phyloP scores from a whole-genome alignment of 441 rosid genomes.

The Erysimum cheiri region DNA sequence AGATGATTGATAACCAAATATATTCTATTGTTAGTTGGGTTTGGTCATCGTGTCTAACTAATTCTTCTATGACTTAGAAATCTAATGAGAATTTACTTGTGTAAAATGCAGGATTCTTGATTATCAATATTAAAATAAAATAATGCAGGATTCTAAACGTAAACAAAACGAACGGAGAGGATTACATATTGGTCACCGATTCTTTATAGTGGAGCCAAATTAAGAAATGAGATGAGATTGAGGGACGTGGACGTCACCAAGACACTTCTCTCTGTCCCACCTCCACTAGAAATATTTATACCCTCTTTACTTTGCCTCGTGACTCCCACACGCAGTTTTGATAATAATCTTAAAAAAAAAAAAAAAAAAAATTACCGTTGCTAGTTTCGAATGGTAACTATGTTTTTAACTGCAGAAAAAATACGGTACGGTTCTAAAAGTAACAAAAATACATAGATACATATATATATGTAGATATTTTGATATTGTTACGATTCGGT shows the following conservation, averaged over 20 bases:
- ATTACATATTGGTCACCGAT: constrained; percentile 8
- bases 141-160: neutral
- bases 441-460: no score
- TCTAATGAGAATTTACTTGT: constrained; percentile 7
- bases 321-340: constrained; percentile 17
- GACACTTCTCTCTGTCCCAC: constrained; percentile 1
- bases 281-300: constrained; percentile 14
- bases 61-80: neutral
- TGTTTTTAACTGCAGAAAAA: no score
- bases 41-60: constrained; percentile 9
- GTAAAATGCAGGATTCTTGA: neutral
- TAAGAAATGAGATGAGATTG: constrained; percentile 32
- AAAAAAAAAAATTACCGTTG: neutral
- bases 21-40: constrained; percentile 28
- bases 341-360: neutral
- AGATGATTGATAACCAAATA: constrained; percentile 1
- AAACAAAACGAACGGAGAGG: constrained; percentile 12
- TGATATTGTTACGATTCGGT: no score
- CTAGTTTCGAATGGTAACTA: neutral
- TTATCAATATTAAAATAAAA: no score
- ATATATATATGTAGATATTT: no score
- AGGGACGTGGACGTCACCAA: constrained; percentile 64
- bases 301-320: neutral
- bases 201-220: constrained; percentile 22
- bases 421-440: no score